Evolutionary conservation across 2,329 filamentous ascomycete genomes (phyloP).

Genomic region (Metarhizium anisopliae): DNA sequence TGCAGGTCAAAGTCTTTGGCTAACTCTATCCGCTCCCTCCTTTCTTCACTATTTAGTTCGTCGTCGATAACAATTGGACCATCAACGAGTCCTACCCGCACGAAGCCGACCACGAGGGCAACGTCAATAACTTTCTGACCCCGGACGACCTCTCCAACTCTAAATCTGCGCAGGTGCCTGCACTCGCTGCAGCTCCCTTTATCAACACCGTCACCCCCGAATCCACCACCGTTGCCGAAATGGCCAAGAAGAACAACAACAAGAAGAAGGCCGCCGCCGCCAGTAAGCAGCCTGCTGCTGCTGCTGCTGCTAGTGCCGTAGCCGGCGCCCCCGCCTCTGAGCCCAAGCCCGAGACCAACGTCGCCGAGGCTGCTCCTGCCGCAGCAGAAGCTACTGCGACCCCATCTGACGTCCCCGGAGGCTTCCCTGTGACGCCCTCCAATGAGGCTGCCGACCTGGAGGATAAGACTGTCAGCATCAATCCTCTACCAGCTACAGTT

Average conservation of each 20-base stretch:
- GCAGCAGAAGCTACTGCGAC: slow-evolving; percentile 14
- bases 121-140: slow-evolving; percentile 86
- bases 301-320: slow-evolving; percentile 2
- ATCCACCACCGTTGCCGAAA: slow-evolving; percentile 56
- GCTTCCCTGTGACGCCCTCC: slow-evolving; percentile 59
- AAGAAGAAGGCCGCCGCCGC: slow-evolving; percentile 16
- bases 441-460: slow-evolving; percentile 39
- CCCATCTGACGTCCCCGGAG: slow-evolving; percentile 31
- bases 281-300: slow-evolving; percentile 9
- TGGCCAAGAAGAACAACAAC: slow-evolving; percentile 52
- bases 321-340: background rate
- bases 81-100: slow-evolving; percentile 72
- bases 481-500: slow-evolving; percentile 50
- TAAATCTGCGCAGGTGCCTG: slow-evolving; percentile 7
- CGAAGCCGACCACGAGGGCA: slow-evolving; percentile 74
- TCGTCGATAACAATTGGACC: slow-evolving; percentile 87
- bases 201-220: slow-evolving; percentile 61
- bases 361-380: background rate
- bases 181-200: slow-evolving; percentile 33
- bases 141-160: slow-evolving; percentile 56
- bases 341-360: background rate
- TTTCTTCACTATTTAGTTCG: slow-evolving; percentile 55
- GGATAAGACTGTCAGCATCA: slow-evolving; percentile 46
- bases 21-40: slow-evolving; percentile 10
- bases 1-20: slow-evolving; percentile 2